These are phyloP conservation scores for Mortierella sp. DNA, from an alignment of 371 early-diverging fungal species.

Conservation along the genomic window DNA sequence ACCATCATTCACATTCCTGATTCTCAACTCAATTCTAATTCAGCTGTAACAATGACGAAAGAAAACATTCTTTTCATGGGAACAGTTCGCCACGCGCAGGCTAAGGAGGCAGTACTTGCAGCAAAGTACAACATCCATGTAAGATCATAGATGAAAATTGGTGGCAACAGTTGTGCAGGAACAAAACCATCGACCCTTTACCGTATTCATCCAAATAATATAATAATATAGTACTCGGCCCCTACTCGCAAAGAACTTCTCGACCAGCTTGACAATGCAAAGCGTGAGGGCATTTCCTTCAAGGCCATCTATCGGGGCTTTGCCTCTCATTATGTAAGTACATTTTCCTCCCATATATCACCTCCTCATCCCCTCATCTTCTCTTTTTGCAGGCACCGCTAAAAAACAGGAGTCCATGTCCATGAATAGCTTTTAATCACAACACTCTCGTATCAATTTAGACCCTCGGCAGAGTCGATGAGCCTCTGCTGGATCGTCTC, in stretches of 20 bases:
- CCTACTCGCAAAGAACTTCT: conserved; percentile 29
- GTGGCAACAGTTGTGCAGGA: too few relatives aligned
- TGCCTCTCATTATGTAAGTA: conserved; percentile 49
- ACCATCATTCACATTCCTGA: not conserved
- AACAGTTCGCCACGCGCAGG: conserved; percentile 42
- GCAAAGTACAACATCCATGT: conserved; percentile 49
- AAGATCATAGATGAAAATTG: not conserved
- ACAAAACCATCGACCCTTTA: too few relatives aligned
- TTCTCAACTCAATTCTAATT: not conserved
- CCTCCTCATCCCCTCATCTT: too few relatives aligned
- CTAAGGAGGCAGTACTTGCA: conserved; percentile 33
- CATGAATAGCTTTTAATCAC: too few relatives aligned
- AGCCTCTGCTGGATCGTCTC: conserved; percentile 14
- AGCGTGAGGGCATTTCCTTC: conserved; percentile 34
- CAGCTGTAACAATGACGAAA: conserved; percentile 45
- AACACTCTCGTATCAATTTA: not conserved
- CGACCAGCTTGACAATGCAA: conserved; percentile 34
- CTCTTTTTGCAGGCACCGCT: too few relatives aligned
- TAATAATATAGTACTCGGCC: conserved; percentile 34
- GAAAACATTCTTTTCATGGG: conserved; percentile 49
- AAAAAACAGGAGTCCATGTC: too few relatives aligned
- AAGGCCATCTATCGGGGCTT: conserved; percentile 46
- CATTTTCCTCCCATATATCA: not conserved
- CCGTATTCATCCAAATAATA: too few relatives aligned
- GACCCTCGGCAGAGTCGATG: conserved; percentile 44